These are phyloP conservation scores for Phytophthora pseudosyringae DNA, from an alignment of 352 stramenopile genomes.

Conservation along the genomic window DNA sequence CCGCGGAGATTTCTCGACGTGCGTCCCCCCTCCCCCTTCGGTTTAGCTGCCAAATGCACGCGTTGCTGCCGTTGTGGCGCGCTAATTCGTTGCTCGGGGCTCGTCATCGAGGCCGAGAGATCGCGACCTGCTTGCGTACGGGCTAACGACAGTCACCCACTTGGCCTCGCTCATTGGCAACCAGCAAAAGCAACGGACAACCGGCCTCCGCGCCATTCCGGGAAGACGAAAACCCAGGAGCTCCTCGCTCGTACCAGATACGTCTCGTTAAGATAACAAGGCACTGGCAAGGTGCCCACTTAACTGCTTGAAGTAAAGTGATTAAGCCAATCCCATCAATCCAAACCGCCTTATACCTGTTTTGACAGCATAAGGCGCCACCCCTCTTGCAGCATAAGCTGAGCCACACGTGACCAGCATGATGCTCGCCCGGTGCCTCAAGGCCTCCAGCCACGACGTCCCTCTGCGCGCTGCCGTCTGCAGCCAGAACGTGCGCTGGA, in stretches of 20 bases:
- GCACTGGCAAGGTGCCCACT: too few species aligned
- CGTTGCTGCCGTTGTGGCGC: too few species aligned
- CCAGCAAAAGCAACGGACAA: too few species aligned
- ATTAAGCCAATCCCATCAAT: constrained; percentile 6
- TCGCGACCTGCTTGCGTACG: not conserved
- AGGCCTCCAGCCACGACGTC: constrained; percentile 1
- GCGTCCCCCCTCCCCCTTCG: too few species aligned
- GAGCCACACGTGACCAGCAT: constrained; percentile 21
- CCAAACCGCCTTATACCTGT: constrained; percentile 7
- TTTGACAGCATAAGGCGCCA: not conserved
- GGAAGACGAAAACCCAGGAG: too few species aligned
- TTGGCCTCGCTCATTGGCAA: too few species aligned
- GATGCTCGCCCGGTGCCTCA: constrained; percentile 28
- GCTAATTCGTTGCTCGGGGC: not conserved
- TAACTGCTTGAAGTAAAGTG: constrained; percentile 16
- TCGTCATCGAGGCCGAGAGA: not conserved
- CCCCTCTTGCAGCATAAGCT: not conserved
- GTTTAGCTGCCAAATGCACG: too few species aligned
- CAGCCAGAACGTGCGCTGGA: constrained; percentile 61
- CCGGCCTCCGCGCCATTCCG: too few species aligned
- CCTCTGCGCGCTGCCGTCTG: constrained; percentile 28
- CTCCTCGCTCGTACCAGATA: too few species aligned
- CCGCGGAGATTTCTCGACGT: not conserved
- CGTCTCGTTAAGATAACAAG: too few species aligned
- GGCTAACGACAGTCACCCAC: not conserved